Conservation (phyloP, 1,284 basidiomycete genomes). For the Mycena sp. region DNA sequence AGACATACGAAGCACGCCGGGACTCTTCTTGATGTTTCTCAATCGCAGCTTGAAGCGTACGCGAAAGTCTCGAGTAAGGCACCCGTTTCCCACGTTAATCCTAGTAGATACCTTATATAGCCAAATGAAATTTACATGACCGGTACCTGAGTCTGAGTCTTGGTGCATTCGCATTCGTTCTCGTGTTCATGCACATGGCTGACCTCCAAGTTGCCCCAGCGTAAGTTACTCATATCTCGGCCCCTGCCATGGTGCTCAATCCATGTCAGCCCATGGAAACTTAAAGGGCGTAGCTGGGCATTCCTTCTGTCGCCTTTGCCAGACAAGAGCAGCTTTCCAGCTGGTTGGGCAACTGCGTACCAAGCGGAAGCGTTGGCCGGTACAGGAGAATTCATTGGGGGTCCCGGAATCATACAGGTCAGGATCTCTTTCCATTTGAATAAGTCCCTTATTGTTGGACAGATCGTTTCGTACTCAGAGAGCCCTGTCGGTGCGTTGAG, state of each 20-base stretch:
- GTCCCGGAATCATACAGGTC: conserved; percentile 38
- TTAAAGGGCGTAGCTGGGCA: conserved; percentile 39
- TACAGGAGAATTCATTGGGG: conserved; percentile 42
- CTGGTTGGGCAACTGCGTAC: conserved; percentile 38
- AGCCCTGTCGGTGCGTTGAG: conserved; percentile 40
- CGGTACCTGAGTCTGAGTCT: too few relatives aligned
- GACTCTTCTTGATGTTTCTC: too few relatives aligned
- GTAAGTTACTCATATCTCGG: conserved; percentile 20
- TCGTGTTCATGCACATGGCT: too few relatives aligned
- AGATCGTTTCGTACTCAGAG: conserved; percentile 42
- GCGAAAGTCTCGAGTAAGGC: too few relatives aligned
- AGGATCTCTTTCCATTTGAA: too few relatives aligned
- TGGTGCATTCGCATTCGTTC: too few relatives aligned
- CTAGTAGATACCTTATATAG: too few relatives aligned
- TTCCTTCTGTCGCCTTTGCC: conserved; percentile 35
- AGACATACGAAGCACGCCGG: too few relatives aligned
- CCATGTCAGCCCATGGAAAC: conserved; percentile 38
- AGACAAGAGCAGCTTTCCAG: conserved; percentile 37
- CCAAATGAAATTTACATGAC: too few relatives aligned
- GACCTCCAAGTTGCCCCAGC: conserved; percentile 30
- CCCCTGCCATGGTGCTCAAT: background rate
- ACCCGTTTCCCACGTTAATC: too few relatives aligned
- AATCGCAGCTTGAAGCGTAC: too few relatives aligned
- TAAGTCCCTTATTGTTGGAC: too few relatives aligned
- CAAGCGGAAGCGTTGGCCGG: conserved; percentile 37